Evolutionary conservation across 2,329 filamentous ascomycete species (phyloP).

Genomic region (Exophiala spinifera): DNA sequence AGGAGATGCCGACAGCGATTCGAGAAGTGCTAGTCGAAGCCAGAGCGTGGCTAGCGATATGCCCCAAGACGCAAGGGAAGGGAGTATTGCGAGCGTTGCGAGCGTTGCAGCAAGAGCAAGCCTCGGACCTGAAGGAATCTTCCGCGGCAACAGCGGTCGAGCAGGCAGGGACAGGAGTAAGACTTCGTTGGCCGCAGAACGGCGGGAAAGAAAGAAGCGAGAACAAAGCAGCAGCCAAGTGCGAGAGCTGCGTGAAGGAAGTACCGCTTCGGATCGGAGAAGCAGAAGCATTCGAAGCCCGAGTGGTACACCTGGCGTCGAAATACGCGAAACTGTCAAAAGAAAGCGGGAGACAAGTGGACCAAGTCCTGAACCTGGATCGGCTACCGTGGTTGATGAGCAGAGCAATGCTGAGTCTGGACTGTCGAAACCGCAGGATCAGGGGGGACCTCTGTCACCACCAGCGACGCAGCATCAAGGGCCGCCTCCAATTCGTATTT

Average conservation of each 20-base stretch:
- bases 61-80: slow-evolving; percentile 12
- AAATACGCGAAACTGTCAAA: background rate
- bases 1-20: slow-evolving; percentile 11
- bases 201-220: slow-evolving; percentile 10
- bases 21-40: slow-evolving; percentile 14
- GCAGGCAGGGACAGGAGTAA: background rate
- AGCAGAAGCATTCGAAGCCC: slow-evolving; percentile 14
- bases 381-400: background rate
- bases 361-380: slow-evolving; percentile 4
- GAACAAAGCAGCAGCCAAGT: slow-evolving; percentile 2
- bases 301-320: background rate
- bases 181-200: slow-evolving; percentile 7
- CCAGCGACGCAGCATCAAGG: slow-evolving; percentile 1
- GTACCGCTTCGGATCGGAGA: slow-evolving; percentile 1
- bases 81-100: slow-evolving; percentile 10
- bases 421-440: background rate
- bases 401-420: background rate
- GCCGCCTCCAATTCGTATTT: background rate
- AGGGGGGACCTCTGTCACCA: background rate
- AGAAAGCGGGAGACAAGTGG: background rate
- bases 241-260: background rate
- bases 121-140: slow-evolving; percentile 5
- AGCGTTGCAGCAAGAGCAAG: slow-evolving; percentile 5
- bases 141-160: slow-evolving; percentile 15
- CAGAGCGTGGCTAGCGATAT: slow-evolving; percentile 10